Evolutionary conservation across 1,284 basidiomycete genomes (phyloP), one percentile per base, ranked within the genome.

Genomic region (Schizopora paradoxa): DNA sequence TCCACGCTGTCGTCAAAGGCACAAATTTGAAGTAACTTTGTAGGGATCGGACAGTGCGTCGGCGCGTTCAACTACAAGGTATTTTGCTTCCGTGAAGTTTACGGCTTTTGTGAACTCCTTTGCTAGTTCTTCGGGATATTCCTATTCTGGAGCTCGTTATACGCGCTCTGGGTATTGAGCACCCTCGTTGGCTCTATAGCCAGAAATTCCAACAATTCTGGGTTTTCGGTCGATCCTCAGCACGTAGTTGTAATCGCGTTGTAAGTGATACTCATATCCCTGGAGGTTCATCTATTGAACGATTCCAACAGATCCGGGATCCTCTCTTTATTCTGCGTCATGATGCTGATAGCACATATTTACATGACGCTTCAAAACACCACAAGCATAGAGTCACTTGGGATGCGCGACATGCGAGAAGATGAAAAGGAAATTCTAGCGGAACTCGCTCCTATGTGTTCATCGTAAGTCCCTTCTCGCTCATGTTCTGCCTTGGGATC

Each of bases 21-120:
- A 32, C 29, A 42, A 33, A 25, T 28, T 35, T 19, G 48, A 33
- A 27, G 35, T 47, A 11, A 5, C 1, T 22, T 41, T 40, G 21
- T 46, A 80, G 77, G 86, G 86, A 80, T 91, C 41, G 86, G 86
- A 22, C 84, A 87, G 54, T 91, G 87, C 56, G 86, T 91, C 6
- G 88, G 88, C 7, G 86, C 86, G 3, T 72, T 75, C 37, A 91
- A 91, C 60, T 80, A 89, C 54, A 87, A 85, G 65, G 77, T 77
- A 47, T 23, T 59, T 41, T 18, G 32, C 39, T 19, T 27, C 19
- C 34, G 16, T 11, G n/a, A 5, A 18, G n/a, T 34, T 6, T 26
- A 13, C 25, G 37, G 6, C 36, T 28, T 7, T 47, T 4, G 11
- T 39, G 16, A 43, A 31, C 5, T 22, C 35, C 31, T 18, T 44